Evolutionary conservation across 139 green algal species (phyloP), one percentile per base, ranked within the genome.

Genomic region (Yamagishiella unicocca): DNA sequence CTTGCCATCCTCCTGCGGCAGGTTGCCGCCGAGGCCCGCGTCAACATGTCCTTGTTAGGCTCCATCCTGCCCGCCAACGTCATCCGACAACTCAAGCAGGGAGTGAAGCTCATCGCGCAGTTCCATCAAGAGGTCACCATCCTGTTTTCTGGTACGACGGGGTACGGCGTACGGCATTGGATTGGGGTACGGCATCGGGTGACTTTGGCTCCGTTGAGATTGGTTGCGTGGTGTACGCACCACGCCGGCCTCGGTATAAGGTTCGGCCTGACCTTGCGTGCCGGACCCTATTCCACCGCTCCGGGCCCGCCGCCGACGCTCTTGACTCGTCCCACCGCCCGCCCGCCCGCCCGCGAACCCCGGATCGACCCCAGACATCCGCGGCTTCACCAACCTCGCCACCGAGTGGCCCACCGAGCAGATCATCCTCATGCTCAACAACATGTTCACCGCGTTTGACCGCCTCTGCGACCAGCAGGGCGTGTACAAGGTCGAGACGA

Each of bases 401-500:
- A 74, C 80, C 53, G 64, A 82, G 53, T 83, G 89, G 76, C 73
- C 78, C 55, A 90, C 92, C 0, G 76, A 85, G 50, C 31, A 87
- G 38, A 89, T 94, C 82, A 90, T 94, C 73, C 27, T 86, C 50
- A 93, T 92, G 81, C 90, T 94, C 21, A 92, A 94, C 82, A 75
- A 86, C 43, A 83, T 94, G 82, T 94, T 93, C 78, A 89, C 82
- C 9, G 84, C 64, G 3, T 93, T 94, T 53, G 91, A 94, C 85
- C 17, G 33, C 7, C 82, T 94, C 31, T 87, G 85, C 42, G 91
- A 93, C 4, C 25, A 38, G 50, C 33, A 53, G 9, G 88, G 88
- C 46, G 90, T 91, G 35, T 91, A 93, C 87, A 94, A 94, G 70
- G 87, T 92, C 68, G 90, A 93, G 75, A 92, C 88, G 38, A 91